Evolutionary conservation across 495 filamentous ascomycete genomes (phyloP).

Genomic region (Neurospora sp.): DNA sequence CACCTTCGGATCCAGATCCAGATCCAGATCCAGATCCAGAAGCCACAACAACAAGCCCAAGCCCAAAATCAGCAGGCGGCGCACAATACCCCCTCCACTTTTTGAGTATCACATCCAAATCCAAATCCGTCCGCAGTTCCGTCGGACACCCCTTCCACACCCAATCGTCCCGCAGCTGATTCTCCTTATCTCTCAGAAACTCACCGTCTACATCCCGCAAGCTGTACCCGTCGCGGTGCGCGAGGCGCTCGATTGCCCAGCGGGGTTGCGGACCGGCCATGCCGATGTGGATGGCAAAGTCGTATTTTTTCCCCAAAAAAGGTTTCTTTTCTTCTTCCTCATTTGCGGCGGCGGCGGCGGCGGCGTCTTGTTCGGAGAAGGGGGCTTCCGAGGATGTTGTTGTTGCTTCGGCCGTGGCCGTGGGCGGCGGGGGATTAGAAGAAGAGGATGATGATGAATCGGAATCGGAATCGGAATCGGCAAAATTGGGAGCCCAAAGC

Average conservation of each 20-base stretch:
- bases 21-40: no score
- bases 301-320: slow-evolving; percentile 27
- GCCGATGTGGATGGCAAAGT: slow-evolving; percentile 68
- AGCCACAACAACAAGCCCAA: background rate
- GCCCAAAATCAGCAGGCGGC: slow-evolving; percentile 1
- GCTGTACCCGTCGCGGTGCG: slow-evolving; percentile 65
- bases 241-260: slow-evolving; percentile 61
- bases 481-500: slow-evolving; percentile 31
- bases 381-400: background rate
- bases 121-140: slow-evolving; percentile 38
- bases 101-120: slow-evolving; percentile 43
- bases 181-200: slow-evolving; percentile 41
- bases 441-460: background rate
- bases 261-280: slow-evolving; percentile 61
- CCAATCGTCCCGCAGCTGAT: slow-evolving; percentile 24
- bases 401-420: background rate
- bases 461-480: background rate
- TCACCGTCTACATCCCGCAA: slow-evolving; percentile 58
- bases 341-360: background rate
- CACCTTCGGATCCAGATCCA: background rate
- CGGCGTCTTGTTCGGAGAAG: slow-evolving; percentile 6
- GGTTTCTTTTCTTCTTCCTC: background rate
- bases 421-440: no score
- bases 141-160: slow-evolving; percentile 37
- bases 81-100: slow-evolving; percentile 41